These are phyloP conservation scores for Trichoderma gracile DNA, from an alignment of 2,329 filamentous ascomycete genomes.

Conservation along the genomic window DNA sequence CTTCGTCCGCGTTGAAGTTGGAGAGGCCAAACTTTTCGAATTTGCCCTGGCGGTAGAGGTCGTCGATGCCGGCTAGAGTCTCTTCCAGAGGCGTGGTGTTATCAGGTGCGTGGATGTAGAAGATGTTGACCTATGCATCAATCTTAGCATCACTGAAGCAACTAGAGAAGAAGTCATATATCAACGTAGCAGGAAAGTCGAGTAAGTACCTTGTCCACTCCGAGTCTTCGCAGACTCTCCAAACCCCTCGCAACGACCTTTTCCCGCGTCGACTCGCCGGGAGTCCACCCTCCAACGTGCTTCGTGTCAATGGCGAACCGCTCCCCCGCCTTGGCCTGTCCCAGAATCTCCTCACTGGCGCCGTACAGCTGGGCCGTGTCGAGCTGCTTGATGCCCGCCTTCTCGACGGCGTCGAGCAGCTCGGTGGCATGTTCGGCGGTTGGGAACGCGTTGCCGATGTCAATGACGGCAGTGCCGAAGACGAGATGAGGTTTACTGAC, in stretches of 20 bases:
- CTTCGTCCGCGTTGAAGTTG: constrained; percentile 46
- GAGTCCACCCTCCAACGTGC: neutral
- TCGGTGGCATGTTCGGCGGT: neutral
- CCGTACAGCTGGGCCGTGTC: constrained; percentile 22
- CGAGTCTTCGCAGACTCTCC: neutral
- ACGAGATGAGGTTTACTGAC: neutral
- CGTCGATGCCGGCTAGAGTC: constrained; percentile 12
- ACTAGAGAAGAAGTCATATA: too few species aligned
- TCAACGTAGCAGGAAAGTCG: neutral
- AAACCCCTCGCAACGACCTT: neutral
- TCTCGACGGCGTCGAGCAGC: constrained; percentile 4
- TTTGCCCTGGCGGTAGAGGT: constrained; percentile 5
- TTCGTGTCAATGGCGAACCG: constrained; percentile 19
- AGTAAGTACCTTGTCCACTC: neutral
- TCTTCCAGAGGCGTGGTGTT: neutral
- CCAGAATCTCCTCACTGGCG: neutral
- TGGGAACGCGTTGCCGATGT: neutral
- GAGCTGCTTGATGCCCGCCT: constrained; percentile 5
- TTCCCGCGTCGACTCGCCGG: neutral
- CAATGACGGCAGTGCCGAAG: constrained; percentile 2
- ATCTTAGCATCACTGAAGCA: neutral
- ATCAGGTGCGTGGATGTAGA: constrained; percentile 17
- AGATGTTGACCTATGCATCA: constrained; percentile 12
- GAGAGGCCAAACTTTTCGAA: constrained; percentile 38
- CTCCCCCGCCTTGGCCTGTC: neutral